Conservation (phyloP, 2,329 filamentous ascomycete species). For the Cercospora zeina region DNA sequence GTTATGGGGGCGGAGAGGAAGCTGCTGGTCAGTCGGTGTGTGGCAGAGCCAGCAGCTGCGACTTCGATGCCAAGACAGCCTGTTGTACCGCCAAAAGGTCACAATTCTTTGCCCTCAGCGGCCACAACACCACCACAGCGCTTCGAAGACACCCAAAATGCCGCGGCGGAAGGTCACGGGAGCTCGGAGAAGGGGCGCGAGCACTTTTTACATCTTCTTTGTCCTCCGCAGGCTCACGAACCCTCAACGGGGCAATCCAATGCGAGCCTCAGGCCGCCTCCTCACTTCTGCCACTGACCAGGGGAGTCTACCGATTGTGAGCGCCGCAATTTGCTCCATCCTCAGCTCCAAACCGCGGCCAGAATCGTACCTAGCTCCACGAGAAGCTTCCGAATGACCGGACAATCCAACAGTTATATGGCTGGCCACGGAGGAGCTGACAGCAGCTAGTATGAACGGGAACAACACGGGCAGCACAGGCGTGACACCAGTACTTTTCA, state of each 20-base stretch:
- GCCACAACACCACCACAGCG: neutral
- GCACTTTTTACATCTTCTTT: neutral
- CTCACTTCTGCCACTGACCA: neutral
- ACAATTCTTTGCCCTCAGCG: neutral
- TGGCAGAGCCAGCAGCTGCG: neutral
- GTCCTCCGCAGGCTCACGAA: neutral
- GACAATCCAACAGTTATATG: neutral
- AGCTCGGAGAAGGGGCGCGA: neutral
- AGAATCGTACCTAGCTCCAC: no score
- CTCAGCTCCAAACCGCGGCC: neutral
- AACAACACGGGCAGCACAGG: no score
- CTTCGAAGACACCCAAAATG: neutral
- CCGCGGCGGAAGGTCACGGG: neutral
- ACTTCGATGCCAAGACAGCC: constrained; percentile 3
- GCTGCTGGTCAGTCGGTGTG: neutral
- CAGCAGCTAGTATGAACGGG: neutral
- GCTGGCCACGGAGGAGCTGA: neutral
- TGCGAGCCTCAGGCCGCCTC: neutral
- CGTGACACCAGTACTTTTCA: no score
- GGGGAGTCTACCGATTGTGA: no score
- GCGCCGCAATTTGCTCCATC: neutral
- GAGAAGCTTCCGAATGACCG: neutral
- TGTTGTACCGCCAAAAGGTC: neutral
- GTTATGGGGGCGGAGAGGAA: neutral
- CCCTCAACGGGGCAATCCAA: neutral